Percentiles rank a stretch among this genome's conserved stretches.
Evolutionary conservation across 1,284 basidiomycete species (phyloP).

Genomic region (Cutaneotrichosporon dermatis): DNA sequence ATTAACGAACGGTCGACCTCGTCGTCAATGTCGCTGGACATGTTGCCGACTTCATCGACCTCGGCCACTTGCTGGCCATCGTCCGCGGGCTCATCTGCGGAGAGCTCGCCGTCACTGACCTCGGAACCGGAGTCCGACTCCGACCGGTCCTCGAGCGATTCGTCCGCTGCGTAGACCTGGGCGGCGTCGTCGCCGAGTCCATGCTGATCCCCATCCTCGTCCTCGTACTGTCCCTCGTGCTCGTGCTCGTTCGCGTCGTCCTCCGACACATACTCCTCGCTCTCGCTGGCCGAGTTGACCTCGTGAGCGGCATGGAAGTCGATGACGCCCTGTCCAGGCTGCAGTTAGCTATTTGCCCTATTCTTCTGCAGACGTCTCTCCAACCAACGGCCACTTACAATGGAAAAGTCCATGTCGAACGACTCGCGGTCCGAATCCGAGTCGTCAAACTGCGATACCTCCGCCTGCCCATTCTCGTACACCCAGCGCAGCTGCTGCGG

Average conservation of each 20-base stretch:
- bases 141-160: too few relatives aligned
- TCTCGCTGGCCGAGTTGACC: slow-evolving; percentile 4
- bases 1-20: slow-evolving; percentile 4
- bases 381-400: slow-evolving; percentile 24
- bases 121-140: too few relatives aligned
- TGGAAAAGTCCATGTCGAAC: slow-evolving; percentile 33
- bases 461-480: slow-evolving; percentile 25
- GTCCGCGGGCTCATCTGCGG: not conserved
- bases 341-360: not conserved
- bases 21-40: slow-evolving; percentile 11
- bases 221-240: slow-evolving; percentile 1
- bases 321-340: slow-evolving; percentile 28
- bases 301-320: slow-evolving; percentile 11
- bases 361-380: too few relatives aligned
- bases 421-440: slow-evolving; percentile 27
- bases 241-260: slow-evolving; percentile 6
- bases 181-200: too few relatives aligned
- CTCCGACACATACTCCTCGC: slow-evolving; percentile 6
- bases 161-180: too few relatives aligned
- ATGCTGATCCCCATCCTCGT: too few relatives aligned
- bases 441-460: slow-evolving; percentile 18
- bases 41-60: not conserved
- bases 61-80: too few relatives aligned
- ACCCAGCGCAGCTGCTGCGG: slow-evolving; percentile 24
- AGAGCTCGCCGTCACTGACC: too few relatives aligned